Percentiles rank a stretch among this genome's conserved stretches.
These are phyloP conservation scores for Chlamydomonas sphaeroides DNA, from an alignment of 139 green algal species.

Conservation along the genomic window DNA sequence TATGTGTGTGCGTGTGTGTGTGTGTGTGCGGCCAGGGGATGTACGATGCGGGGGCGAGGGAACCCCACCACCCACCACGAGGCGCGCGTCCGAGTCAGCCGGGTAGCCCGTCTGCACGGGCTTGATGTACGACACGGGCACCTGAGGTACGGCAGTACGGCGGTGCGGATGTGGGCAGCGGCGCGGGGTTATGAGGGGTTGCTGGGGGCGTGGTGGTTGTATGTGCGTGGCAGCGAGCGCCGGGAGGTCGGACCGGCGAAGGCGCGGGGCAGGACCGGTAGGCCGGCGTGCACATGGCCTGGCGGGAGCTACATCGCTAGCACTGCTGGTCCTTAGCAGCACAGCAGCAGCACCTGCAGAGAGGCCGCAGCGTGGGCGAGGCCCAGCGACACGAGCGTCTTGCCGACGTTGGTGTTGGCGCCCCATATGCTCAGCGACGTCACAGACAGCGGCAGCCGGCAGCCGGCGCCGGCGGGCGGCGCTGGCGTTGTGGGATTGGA, in stretches of 20 bases:
- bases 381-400: constrained; percentile 90
- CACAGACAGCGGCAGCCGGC: constrained; percentile 24
- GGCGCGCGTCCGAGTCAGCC: constrained; percentile 76
- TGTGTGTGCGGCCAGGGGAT: too few relatives aligned
- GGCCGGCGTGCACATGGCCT: too few relatives aligned
- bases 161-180: too few relatives aligned
- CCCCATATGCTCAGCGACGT: constrained; percentile 86
- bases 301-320: too few relatives aligned
- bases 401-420: constrained; percentile 94
- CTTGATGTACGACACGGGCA: constrained; percentile 89
- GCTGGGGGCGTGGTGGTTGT: too few relatives aligned
- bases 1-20: too few relatives aligned
- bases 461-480: not conserved
- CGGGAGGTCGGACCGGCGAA: too few relatives aligned
- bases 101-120: constrained; percentile 97
- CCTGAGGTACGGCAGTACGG: too few relatives aligned
- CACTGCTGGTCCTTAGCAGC: too few relatives aligned
- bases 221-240: too few relatives aligned
- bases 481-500: not conserved
- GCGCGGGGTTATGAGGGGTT: not conserved
- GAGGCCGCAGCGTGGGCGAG: constrained; percentile 64
- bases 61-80: constrained; percentile 77
- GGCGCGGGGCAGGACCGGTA: too few relatives aligned
- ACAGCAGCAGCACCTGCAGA: constrained; percentile 48
- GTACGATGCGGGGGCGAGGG: too few relatives aligned